A percentile compares a stretch with the other conserved stretches of the same genome.
Conservation (phyloP, 169 alveolate species). For the Besnoitia besnoiti region DNA sequence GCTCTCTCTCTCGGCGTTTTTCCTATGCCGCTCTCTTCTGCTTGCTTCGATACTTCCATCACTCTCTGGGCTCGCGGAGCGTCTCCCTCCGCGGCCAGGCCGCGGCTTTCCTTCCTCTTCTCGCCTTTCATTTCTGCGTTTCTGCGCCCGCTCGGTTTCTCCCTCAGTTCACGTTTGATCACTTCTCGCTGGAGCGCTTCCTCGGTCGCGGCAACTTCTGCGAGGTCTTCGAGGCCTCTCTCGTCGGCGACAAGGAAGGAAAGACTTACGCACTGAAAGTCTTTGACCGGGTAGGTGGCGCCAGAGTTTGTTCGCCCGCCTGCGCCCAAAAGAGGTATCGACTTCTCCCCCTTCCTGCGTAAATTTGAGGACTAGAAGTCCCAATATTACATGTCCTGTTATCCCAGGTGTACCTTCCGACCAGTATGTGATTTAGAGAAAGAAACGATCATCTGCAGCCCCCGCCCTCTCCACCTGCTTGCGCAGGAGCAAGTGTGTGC, state of each 20-base stretch:
- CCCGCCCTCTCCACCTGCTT: too few relatives aligned
- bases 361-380: too few relatives aligned
- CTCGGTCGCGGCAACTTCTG: conserved; percentile 84
- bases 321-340: too few relatives aligned
- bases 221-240: conserved; percentile 82
- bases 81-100: too few relatives aligned
- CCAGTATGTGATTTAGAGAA: too few relatives aligned
- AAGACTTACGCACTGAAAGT: conserved; percentile 81
- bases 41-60: too few relatives aligned
- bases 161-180: conserved; percentile 69
- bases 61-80: too few relatives aligned
- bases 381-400: neutral
- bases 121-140: neutral
- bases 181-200: conserved; percentile 80
- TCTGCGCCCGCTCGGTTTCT: neutral
- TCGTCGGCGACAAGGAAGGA: conserved; percentile 73
- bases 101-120: neutral
- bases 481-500: too few relatives aligned
- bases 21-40: too few relatives aligned
- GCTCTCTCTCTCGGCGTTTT: too few relatives aligned
- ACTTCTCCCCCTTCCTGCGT: neutral
- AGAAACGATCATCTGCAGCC: too few relatives aligned
- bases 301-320: neutral
- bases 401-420: too few relatives aligned
- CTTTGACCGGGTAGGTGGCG: conserved; percentile 72